Percentiles rank a stretch among this genome's conserved stretches.
These are phyloP conservation scores for Lavandula angustifolia DNA, from an alignment of 257 asterid species.

Conservation along the genomic window DNA sequence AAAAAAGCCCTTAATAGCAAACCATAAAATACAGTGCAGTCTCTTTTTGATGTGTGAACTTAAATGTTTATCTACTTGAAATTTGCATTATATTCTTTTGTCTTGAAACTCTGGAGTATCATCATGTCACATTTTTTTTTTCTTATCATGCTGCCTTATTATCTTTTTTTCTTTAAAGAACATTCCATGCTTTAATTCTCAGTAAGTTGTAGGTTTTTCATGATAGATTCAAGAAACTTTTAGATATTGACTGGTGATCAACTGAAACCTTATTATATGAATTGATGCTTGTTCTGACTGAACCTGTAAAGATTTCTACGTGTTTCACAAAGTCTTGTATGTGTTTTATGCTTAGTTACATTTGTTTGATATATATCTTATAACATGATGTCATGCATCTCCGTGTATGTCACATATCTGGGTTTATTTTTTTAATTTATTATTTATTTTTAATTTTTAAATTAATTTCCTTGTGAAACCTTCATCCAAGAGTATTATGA, in stretches of 20 bases:
- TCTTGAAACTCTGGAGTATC: background rate
- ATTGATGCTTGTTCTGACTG: conserved; percentile 2
- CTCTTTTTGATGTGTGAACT: background rate
- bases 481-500: conserved; percentile 11
- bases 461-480: background rate
- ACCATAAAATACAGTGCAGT: background rate
- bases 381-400: conserved; percentile 2
- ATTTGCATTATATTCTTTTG: background rate
- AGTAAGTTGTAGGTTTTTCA: background rate
- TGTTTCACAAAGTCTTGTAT: background rate
- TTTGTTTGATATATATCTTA: background rate
- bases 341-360: background rate
- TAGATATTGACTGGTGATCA: background rate
- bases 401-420: background rate
- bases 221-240: background rate
- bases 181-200: background rate
- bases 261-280: background rate
- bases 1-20: background rate
- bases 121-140: background rate
- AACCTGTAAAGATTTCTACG: conserved; percentile 1
- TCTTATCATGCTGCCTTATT: background rate
- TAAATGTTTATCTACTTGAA: conserved; percentile 14
- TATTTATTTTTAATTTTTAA: background rate
- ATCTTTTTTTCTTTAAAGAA: background rate
- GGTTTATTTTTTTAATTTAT: too few relatives aligned